These are phyloP conservation scores for Populus euphratica DNA, from an alignment of 345 rosid genomes.

Conservation along the genomic window DNA sequence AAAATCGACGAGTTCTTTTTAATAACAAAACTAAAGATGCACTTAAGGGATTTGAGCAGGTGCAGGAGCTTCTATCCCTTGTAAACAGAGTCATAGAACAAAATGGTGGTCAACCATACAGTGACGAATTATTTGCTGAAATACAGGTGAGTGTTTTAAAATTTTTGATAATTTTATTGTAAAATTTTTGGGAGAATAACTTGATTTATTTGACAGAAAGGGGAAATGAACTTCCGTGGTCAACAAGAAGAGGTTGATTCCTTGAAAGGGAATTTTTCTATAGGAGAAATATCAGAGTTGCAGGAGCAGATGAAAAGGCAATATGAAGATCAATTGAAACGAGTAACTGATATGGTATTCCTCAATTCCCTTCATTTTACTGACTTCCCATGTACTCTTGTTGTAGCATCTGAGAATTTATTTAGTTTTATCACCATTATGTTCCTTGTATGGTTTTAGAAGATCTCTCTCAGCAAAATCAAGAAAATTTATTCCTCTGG, in stretches of 20 bases:
- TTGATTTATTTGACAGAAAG: constrained; percentile 43
- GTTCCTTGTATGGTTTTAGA: neutral
- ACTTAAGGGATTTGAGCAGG: constrained; percentile 50
- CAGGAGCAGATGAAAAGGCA: constrained; percentile 57
- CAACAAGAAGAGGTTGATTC: constrained; percentile 61
- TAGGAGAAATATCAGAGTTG: constrained; percentile 49
- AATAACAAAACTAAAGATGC: constrained; percentile 76
- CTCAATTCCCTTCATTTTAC: neutral
- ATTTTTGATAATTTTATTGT: neutral
- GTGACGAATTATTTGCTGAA: constrained; percentile 66
- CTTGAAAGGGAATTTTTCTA: constrained; percentile 47
- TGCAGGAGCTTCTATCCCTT: constrained; percentile 58
- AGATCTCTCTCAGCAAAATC: neutral
- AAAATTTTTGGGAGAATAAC: neutral
- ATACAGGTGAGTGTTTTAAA: constrained; percentile 43
- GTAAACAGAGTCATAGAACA: constrained; percentile 44
- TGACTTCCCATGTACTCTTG: neutral
- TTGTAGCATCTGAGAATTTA: neutral
- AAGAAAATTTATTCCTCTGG: neutral
- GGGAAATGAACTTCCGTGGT: constrained; percentile 60
- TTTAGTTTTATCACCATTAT: neutral
- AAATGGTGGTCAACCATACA: constrained; percentile 73
- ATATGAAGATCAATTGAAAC: constrained; percentile 60
- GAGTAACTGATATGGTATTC: constrained; percentile 63
- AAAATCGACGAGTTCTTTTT: constrained; percentile 59